These are phyloP conservation scores for Picea glauca DNA, from an alignment of 75 land plant species.

Conservation along the genomic window DNA sequence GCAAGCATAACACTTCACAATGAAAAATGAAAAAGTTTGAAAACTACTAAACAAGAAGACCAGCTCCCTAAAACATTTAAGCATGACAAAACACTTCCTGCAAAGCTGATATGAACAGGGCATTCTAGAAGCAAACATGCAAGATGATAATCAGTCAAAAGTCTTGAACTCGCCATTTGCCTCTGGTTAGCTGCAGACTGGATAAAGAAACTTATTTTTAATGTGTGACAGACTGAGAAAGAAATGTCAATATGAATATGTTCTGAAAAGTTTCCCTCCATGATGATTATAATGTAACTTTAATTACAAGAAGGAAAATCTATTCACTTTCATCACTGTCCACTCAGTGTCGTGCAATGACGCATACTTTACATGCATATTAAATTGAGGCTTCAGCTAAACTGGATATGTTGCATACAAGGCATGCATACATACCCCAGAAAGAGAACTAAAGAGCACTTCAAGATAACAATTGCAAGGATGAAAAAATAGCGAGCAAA, in stretches of 20 bases:
- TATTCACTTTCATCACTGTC: background rate
- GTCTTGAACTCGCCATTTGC: background rate
- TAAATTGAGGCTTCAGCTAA: background rate
- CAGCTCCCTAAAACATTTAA: background rate
- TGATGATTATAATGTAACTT: background rate
- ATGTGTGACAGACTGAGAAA: background rate
- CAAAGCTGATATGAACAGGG: background rate
- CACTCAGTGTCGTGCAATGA: background rate
- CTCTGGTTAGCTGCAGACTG: background rate
- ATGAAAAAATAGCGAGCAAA: background rate
- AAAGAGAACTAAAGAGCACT: background rate
- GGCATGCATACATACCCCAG: background rate
- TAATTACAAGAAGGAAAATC: background rate
- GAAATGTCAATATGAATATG: background rate
- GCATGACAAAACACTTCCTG: background rate
- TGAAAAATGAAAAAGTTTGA: no score
- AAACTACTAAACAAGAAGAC: no score
- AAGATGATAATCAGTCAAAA: background rate
- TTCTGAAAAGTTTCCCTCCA: background rate
- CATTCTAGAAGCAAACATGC: background rate
- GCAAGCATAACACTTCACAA: background rate
- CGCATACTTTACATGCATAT: background rate
- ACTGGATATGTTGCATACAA: background rate
- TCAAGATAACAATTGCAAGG: background rate
- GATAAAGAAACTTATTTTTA: background rate